phyloP scores from a whole-genome alignment of 1,139 yeast genomes.

The Yamadazyma siamensis region DNA sequence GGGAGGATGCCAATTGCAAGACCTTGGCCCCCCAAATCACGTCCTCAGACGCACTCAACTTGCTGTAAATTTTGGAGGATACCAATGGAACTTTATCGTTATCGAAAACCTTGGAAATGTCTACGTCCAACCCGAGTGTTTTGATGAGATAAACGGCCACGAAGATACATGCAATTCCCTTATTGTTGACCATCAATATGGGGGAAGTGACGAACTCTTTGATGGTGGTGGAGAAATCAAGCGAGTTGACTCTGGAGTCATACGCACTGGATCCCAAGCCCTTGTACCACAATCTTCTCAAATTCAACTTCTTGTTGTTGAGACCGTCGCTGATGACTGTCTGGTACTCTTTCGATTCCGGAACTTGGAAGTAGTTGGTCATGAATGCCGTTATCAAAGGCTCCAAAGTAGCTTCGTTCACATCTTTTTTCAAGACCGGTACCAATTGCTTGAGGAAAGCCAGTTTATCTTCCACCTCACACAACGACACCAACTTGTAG shows the following conservation, averaged over 20 bases:
- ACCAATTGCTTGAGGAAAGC: conserved; percentile 42
- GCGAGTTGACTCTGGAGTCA: conserved; percentile 26
- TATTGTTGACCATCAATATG: conserved; percentile 44
- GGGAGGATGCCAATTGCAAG: conserved; percentile 18
- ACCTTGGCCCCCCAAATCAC: conserved; percentile 52
- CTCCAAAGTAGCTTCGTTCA: conserved; percentile 62
- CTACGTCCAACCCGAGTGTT: conserved; percentile 8
- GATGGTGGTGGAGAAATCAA: conserved; percentile 25
- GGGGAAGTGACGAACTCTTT: conserved; percentile 47
- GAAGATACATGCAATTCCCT: conserved; percentile 48
- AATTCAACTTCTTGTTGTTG: conserved; percentile 56
- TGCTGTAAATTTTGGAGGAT: conserved; percentile 47
- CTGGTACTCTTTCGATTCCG: conserved; percentile 12
- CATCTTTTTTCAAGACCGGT: conserved; percentile 64
- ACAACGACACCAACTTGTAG: conserved; percentile 25
- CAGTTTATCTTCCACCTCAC: conserved; percentile 10
- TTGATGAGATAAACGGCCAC: conserved; percentile 27
- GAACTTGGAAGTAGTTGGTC: conserved; percentile 31
- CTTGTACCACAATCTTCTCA: conserved; percentile 68
- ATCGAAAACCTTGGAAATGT: conserved; percentile 18
- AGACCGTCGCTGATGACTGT: conserved; percentile 55
- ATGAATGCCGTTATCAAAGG: conserved; percentile 51
- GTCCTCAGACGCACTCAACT: conserved; percentile 42
- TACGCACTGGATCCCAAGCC: conserved; percentile 36
- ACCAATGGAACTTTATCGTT: conserved; percentile 46